These are phyloP conservation scores for Rhodotorula sp. DNA, from an alignment of 1,284 basidiomycete genomes.

Conservation along the genomic window DNA sequence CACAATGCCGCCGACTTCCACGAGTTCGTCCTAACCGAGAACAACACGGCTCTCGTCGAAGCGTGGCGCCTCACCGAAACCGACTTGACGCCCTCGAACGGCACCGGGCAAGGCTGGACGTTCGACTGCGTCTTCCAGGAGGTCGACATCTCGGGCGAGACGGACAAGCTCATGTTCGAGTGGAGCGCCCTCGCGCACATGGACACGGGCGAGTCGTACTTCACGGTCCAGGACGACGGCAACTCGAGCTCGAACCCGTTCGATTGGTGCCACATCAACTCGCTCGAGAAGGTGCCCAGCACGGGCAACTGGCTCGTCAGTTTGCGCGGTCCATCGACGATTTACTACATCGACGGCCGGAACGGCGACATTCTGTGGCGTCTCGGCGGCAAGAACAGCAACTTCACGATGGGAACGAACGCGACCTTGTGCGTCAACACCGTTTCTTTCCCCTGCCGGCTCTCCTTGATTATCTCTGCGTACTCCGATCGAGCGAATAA, in stretches of 20 bases:
- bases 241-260: slow-evolving; percentile 5
- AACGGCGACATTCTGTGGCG: slow-evolving; percentile 46
- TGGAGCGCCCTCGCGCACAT: slow-evolving; percentile 37
- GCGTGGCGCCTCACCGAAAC: slow-evolving; percentile 40
- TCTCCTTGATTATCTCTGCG: not conserved
- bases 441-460: not conserved
- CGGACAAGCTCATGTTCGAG: slow-evolving; percentile 39
- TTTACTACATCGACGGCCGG: slow-evolving; percentile 45
- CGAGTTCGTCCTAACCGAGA: slow-evolving; percentile 19
- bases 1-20: slow-evolving; percentile 8
- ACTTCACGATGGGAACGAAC: slow-evolving; percentile 41
- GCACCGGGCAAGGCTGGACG: slow-evolving; percentile 42
- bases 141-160: slow-evolving; percentile 43
- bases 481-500: not conserved
- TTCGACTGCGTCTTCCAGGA: slow-evolving; percentile 45
- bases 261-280: slow-evolving; percentile 45
- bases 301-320: slow-evolving; percentile 48
- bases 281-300: slow-evolving; percentile 39
- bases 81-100: slow-evolving; percentile 39
- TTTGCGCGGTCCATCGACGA: slow-evolving; percentile 44
- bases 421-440: not conserved
- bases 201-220: slow-evolving; percentile 25
- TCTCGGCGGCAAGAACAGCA: slow-evolving; percentile 45
- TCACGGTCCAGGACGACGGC: slow-evolving; percentile 2
- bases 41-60: slow-evolving; percentile 45